Conservation (phyloP, 768 basidiomycete genomes). For the Termitomyces eurrhizus region DNA sequence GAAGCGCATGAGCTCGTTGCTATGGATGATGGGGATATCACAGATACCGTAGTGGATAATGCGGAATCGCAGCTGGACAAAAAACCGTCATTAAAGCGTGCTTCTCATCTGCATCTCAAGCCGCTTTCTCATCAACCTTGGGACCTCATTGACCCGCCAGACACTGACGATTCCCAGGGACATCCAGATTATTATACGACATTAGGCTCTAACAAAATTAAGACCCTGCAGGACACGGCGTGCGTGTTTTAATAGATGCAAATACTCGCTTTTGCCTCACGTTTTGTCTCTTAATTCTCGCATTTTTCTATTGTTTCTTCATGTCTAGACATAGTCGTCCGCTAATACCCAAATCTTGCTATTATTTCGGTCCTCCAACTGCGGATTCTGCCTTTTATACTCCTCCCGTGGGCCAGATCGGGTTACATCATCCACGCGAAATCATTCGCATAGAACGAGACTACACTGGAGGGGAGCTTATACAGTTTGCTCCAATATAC, state of each 20-base stretch:
- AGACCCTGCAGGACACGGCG: slow-evolving; percentile 38
- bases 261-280: slow-evolving; percentile 8
- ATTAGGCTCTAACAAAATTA: slow-evolving; percentile 38
- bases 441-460: slow-evolving; percentile 90
- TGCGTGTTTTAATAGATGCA: slow-evolving; percentile 26
- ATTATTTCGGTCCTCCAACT: slow-evolving; percentile 80
- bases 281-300: slow-evolving; percentile 4
- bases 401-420: slow-evolving; percentile 78
- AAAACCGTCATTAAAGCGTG: slow-evolving; percentile 28
- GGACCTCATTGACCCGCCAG: slow-evolving; percentile 54
- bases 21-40: slow-evolving; percentile 21
- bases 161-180: slow-evolving; percentile 32
- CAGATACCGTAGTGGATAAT: slow-evolving; percentile 24
- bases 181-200: slow-evolving; percentile 41
- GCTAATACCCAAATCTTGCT: slow-evolving; percentile 72
- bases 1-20: slow-evolving; percentile 15
- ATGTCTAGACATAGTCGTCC: slow-evolving; percentile 34
- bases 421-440: slow-evolving; percentile 87
- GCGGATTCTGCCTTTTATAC: slow-evolving; percentile 79
- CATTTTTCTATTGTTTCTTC: background rate
- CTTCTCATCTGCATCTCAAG: slow-evolving; percentile 47
- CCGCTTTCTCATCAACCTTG: slow-evolving; percentile 60
- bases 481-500: slow-evolving; percentile 86
- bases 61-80: slow-evolving; percentile 22
- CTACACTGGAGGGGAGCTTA: slow-evolving; percentile 84